These are phyloP conservation scores for Phytophthora multivora DNA, from an alignment of 352 stramenopile species.

Conservation along the genomic window DNA sequence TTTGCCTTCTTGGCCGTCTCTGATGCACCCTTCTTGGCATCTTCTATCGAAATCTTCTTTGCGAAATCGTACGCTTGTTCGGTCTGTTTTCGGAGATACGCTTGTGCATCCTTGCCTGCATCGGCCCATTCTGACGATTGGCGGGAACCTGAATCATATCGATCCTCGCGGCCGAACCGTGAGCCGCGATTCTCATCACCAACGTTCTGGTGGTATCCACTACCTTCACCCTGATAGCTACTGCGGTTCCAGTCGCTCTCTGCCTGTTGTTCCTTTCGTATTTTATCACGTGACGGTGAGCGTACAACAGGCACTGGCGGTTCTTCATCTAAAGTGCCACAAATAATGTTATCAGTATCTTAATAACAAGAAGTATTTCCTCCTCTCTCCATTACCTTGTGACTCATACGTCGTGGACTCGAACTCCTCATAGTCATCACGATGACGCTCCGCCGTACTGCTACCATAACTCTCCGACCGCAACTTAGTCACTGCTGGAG, in stretches of 20 bases:
- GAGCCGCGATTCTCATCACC: conserved; percentile 17
- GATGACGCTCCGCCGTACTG: conserved; percentile 22
- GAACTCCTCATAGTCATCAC: conserved; percentile 63
- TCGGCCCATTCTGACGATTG: conserved; percentile 39
- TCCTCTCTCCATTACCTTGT: conserved; percentile 31
- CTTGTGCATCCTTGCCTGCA: conserved; percentile 55
- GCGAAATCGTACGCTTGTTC: conserved; percentile 88
- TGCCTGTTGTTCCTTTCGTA: conserved; percentile 28
- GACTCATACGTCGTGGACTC: conserved; percentile 60
- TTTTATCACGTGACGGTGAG: conserved; percentile 24
- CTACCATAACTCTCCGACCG: conserved; percentile 32
- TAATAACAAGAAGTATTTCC: background rate
- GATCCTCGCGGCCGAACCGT: conserved; percentile 29
- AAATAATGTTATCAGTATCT: conserved; percentile 1
- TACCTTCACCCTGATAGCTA: conserved; percentile 28
- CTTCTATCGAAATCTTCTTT: conserved; percentile 89
- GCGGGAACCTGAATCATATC: conserved; percentile 34
- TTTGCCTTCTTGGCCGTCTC: conserved; percentile 90
- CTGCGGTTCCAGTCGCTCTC: conserved; percentile 29
- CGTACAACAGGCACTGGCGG: conserved; percentile 13
- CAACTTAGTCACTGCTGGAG: conserved; percentile 14
- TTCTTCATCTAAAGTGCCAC: conserved; percentile 41
- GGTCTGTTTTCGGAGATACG: conserved; percentile 82
- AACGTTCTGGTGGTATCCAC: conserved; percentile 25
- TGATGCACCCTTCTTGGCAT: conserved; percentile 79